A percentile compares a stretch with the other conserved stretches of the same genome.
Conservation (phyloP, 2,329 filamentous ascomycete species). For the Phialophora verrucosa region DNA sequence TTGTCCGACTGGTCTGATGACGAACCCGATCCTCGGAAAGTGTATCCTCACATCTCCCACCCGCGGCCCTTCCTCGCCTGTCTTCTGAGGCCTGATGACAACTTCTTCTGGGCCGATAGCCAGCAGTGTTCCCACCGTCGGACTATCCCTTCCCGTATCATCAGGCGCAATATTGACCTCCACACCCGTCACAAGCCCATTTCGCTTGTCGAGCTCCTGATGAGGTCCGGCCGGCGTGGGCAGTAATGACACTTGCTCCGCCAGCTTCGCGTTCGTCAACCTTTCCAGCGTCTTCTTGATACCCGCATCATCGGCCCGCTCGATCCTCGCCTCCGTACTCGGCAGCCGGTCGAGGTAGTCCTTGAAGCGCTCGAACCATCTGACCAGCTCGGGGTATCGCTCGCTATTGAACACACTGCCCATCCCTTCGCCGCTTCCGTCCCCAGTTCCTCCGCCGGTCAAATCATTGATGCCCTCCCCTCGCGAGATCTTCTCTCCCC, state of each 20-base stretch:
- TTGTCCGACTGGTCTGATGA: slow-evolving; percentile 18
- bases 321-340: slow-evolving; percentile 29
- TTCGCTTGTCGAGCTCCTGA: slow-evolving; percentile 28
- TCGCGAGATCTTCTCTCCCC: slow-evolving; percentile 37
- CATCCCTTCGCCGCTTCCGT: slow-evolving; percentile 32
- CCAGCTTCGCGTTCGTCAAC: slow-evolving; percentile 49
- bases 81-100: slow-evolving; percentile 30
- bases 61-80: neutral
- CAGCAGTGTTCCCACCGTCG: slow-evolving; percentile 32
- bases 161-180: slow-evolving; percentile 35
- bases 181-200: slow-evolving; percentile 28
- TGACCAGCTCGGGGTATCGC: slow-evolving; percentile 32
- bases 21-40: slow-evolving; percentile 32
- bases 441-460: slow-evolving; percentile 29
- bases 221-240: slow-evolving; percentile 29
- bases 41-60: slow-evolving; percentile 28
- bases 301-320: slow-evolving; percentile 20
- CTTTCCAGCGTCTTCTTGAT: slow-evolving; percentile 41
- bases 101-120: slow-evolving; percentile 35
- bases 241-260: slow-evolving; percentile 40
- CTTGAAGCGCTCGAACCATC: slow-evolving; percentile 33
- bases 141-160: slow-evolving; percentile 35
- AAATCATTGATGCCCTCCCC: slow-evolving; percentile 33
- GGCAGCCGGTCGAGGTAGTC: slow-evolving; percentile 29
- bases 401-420: slow-evolving; percentile 29